These are phyloP conservation scores for Zopfochytrium polystomum DNA, from an alignment of 371 early-diverging fungal species.

Conservation along the genomic window DNA sequence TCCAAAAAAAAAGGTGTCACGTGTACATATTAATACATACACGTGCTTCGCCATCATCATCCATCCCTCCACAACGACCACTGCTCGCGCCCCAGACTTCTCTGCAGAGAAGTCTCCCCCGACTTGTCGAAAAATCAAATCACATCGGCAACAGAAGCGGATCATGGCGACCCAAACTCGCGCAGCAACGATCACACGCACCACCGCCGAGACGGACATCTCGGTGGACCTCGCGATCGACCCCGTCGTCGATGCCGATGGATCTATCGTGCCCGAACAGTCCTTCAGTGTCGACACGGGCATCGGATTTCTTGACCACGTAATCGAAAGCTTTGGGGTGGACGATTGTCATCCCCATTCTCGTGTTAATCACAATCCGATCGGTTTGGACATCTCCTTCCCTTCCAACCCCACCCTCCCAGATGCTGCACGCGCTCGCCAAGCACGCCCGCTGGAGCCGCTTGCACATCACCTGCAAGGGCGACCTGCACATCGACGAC, in stretches of 20 bases:
- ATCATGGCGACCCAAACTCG: neutral
- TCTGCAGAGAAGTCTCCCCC: no score
- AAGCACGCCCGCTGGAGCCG: slow-evolving; percentile 91
- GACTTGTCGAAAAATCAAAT: no score
- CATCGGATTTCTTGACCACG: slow-evolving; percentile 96
- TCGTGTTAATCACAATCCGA: neutral
- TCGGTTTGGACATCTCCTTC: neutral
- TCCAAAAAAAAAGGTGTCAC: no score
- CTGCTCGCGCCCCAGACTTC: no score
- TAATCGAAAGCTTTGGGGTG: slow-evolving; percentile 28
- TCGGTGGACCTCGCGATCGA: slow-evolving; percentile 60
- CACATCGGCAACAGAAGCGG: no score
- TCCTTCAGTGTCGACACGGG: slow-evolving; percentile 80
- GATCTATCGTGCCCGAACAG: slow-evolving; percentile 43
- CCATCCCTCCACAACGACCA: no score
- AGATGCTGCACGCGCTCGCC: slow-evolving; percentile 94
- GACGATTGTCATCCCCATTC: neutral
- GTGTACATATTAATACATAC: no score
- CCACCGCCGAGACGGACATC: slow-evolving; percentile 93
- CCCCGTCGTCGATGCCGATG: neutral
- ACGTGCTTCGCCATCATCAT: no score
- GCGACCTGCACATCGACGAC: slow-evolving; percentile 94
- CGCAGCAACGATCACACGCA: slow-evolving; percentile 59
- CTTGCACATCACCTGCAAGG: slow-evolving; percentile 74
- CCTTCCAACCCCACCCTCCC: neutral